phyloP scores from a whole-genome alignment of 805 yeast genomes.

The Ogataea angusta region DNA sequence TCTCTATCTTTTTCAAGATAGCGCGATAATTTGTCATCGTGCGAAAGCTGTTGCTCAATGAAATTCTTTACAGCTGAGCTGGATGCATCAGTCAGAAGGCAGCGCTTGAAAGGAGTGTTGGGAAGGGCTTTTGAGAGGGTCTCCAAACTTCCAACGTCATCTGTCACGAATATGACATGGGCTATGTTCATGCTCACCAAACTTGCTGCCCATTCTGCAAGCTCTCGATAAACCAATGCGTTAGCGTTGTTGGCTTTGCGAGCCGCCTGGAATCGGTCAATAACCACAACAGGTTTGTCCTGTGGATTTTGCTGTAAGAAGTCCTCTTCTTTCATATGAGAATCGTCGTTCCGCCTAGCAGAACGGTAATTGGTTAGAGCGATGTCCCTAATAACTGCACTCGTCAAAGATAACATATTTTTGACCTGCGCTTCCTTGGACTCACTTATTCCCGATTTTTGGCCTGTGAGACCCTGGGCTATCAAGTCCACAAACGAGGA shows the following conservation, averaged over 20 bases:
- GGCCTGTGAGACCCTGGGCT: conserved; percentile 89
- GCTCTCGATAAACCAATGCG: conserved; percentile 62
- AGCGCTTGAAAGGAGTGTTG: conserved; percentile 76
- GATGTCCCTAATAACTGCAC: conserved; percentile 70
- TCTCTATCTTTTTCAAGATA: conserved; percentile 19
- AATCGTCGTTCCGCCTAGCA: conserved; percentile 27
- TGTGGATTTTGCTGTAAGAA: conserved; percentile 83
- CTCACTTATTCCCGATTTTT: conserved; percentile 86
- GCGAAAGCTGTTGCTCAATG: conserved; percentile 53
- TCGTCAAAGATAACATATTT: conserved; percentile 69
- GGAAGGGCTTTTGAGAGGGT: conserved; percentile 72
- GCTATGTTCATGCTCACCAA: conserved; percentile 77
- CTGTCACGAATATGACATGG: conserved; percentile 84
- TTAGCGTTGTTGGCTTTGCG: conserved; percentile 55
- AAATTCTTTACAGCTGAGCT: conserved; percentile 64
- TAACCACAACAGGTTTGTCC: conserved; percentile 78
- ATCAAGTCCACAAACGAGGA: conserved; percentile 79
- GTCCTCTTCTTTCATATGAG: conserved; percentile 63
- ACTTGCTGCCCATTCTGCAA: conserved; percentile 88
- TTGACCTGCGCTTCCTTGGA: conserved; percentile 77
- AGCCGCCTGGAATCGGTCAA: conserved; percentile 62
- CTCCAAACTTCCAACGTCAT: conserved; percentile 76
- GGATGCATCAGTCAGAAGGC: conserved; percentile 79
- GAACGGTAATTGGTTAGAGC: conserved; percentile 43
- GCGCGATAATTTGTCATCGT: conserved; percentile 20